These are phyloP conservation scores for Solanum bulbocastanum DNA, from an alignment of 257 asterid genomes.

Conservation along the genomic window DNA sequence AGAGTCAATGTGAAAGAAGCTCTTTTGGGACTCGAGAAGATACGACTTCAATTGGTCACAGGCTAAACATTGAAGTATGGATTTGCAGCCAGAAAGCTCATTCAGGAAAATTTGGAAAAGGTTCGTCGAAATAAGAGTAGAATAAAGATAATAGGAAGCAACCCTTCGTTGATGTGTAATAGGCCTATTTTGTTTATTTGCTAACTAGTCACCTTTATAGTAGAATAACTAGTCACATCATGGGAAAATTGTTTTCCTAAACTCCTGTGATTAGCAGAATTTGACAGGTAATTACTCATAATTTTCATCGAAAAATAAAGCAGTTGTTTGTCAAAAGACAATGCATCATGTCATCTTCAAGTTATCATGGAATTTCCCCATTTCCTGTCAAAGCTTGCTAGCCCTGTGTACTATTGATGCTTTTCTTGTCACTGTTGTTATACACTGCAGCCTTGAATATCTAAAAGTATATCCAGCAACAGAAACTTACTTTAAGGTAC, in stretches of 20 bases:
- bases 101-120: neutral
- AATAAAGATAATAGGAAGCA: neutral
- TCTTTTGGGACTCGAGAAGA: slow-evolving; percentile 9
- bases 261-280: neutral
- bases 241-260: neutral
- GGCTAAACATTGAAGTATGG: neutral
- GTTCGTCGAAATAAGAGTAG: neutral
- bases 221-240: neutral
- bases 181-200: neutral
- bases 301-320: neutral
- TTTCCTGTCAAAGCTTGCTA: too few relatives aligned
- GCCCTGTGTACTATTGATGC: neutral
- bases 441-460: neutral
- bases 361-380: too few relatives aligned
- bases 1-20: slow-evolving; percentile 16
- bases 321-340: neutral
- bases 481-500: neutral
- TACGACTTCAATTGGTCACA: neutral
- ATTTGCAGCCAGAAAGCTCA: neutral
- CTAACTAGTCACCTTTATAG: neutral
- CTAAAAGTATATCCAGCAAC: neutral
- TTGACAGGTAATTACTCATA: neutral
- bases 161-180: neutral
- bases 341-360: neutral
- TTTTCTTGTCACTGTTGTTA: neutral